Evolutionary conservation across 108 stramenopile genomes (phyloP), one percentile per base, ranked within the genome.

Genomic region (Pseudonitzschia multistriata): DNA sequence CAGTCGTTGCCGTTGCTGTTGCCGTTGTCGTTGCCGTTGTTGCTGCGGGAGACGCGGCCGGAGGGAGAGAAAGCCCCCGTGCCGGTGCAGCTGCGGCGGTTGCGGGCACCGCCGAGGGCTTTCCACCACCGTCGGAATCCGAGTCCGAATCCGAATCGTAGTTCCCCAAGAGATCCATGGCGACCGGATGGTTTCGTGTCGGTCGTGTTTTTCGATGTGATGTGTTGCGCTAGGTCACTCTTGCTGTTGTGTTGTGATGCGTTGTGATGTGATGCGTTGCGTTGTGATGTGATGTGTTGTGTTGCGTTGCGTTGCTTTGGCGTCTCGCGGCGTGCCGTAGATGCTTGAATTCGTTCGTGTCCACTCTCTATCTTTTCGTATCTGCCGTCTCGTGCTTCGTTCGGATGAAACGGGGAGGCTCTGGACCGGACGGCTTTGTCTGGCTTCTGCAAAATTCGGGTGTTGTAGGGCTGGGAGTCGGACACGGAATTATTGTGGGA

Each of bases 131-230:
- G 31, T 35, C 17, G 27, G 29, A 25, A n/a, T 71, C 71, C 29
- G 40, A 49, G 7, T 72, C 66, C 5, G 45, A 47, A 29, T 72
- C 68, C 50, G 49, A 71, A 14, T 72, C 37, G 54, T 75, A 75
- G 17, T 67, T 72, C 27, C 67, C 67, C 68, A 79, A 63, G n/a
- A 79, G 71, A 72, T 79, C 78, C 78, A 79, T 79, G 39, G 30
- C 35, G 29, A 5, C 29, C 0, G 0, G 17, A 24, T 67, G 3
- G 0, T 67, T 19, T 64, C 33, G 31, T 45, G 11, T 45, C 17
- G 42, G 3, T 45, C 5, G 13, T 13, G 42, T 4, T 45, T 2
- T 45, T 45, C 15, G 37, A 5, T 10, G 5, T 10, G 37, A 10
- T 39, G 10, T 45, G n/a, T n/a, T n/a, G n/a, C n/a, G n/a, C n/a